Percentiles rank a stretch among this genome's conserved stretches.
These are phyloP conservation scores for Arthrocladium fulminans DNA, from an alignment of 2,329 filamentous ascomycete species.

Conservation along the genomic window DNA sequence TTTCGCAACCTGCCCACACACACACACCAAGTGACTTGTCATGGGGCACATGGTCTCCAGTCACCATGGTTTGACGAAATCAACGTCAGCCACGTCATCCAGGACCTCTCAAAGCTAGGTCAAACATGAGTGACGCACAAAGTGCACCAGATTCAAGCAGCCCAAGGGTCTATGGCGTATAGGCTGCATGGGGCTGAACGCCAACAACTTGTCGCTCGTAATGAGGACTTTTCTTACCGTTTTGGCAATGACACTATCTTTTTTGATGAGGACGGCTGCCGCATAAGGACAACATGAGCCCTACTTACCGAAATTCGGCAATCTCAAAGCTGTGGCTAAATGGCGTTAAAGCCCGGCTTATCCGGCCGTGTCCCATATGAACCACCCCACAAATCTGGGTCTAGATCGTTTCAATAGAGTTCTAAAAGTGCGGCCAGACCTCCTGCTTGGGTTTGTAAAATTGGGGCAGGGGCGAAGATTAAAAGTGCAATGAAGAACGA, in stretches of 20 bases:
- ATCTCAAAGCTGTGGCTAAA: background rate
- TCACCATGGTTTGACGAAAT: background rate
- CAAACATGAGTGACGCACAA: background rate
- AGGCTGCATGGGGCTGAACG: too few species aligned
- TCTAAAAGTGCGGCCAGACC: too few species aligned
- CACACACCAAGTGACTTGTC: too few species aligned
- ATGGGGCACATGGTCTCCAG: background rate
- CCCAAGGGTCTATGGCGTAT: too few species aligned
- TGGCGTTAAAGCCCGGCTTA: background rate
- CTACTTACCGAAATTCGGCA: constrained; percentile 1
- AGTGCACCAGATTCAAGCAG: background rate
- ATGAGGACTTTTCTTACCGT: background rate
- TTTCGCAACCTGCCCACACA: background rate
- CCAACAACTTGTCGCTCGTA: too few species aligned
- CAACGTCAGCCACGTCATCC: background rate
- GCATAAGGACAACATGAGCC: background rate
- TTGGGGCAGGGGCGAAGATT: background rate
- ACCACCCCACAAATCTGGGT: too few species aligned
- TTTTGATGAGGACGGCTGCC: background rate
- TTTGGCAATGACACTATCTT: background rate
- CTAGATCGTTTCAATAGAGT: too few species aligned
- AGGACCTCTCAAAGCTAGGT: background rate
- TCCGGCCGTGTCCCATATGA: too few species aligned
- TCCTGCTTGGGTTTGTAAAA: background rate
- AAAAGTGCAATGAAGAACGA: background rate